phyloP scores from a whole-genome alignment of 1,284 basidiomycete species.

The Cryptococcus sp. region DNA sequence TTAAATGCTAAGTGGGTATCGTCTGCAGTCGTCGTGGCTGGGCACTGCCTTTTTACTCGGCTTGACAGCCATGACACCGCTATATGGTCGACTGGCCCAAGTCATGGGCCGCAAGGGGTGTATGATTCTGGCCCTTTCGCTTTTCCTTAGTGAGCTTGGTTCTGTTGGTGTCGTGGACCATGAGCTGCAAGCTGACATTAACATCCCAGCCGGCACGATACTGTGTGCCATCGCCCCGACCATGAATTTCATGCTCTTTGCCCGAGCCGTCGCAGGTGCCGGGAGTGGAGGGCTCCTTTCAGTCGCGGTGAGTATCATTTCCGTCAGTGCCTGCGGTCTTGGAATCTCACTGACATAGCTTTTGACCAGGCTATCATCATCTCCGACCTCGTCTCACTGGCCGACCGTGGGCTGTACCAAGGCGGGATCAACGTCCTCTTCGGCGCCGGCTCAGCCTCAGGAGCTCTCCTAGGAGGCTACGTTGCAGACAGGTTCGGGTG shows the following conservation, averaged over 20 bases:
- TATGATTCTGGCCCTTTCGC: conserved; percentile 22
- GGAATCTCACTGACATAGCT: not conserved
- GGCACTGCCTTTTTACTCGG: conserved; percentile 33
- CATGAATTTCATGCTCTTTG: conserved; percentile 26
- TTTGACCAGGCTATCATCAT: conserved; percentile 26
- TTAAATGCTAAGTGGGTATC: no score
- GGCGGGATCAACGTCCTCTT: conserved; percentile 33
- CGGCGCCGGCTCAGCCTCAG: conserved; percentile 24
- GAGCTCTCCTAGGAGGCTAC: conserved; percentile 30
- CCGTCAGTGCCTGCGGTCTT: not conserved
- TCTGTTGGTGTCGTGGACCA: not conserved
- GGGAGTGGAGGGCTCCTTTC: conserved; percentile 34
- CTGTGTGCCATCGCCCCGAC: conserved; percentile 25
- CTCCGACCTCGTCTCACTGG: conserved; percentile 32
- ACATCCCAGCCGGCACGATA: conserved; percentile 21
- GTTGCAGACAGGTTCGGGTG: conserved; percentile 31
- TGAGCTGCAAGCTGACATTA: conserved; percentile 2
- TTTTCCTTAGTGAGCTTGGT: conserved; percentile 16
- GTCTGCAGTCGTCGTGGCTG: conserved; percentile 29
- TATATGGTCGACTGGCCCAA: conserved; percentile 29
- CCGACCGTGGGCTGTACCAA: conserved; percentile 38
- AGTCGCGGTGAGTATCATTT: conserved; percentile 24
- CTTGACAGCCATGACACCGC: conserved; percentile 35
- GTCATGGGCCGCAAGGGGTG: conserved; percentile 29
- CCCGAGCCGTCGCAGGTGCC: conserved; percentile 26